Evolutionary conservation across 192 early-diverging fungal genomes (phyloP).

Genomic region (Dissophora globulifera): DNA sequence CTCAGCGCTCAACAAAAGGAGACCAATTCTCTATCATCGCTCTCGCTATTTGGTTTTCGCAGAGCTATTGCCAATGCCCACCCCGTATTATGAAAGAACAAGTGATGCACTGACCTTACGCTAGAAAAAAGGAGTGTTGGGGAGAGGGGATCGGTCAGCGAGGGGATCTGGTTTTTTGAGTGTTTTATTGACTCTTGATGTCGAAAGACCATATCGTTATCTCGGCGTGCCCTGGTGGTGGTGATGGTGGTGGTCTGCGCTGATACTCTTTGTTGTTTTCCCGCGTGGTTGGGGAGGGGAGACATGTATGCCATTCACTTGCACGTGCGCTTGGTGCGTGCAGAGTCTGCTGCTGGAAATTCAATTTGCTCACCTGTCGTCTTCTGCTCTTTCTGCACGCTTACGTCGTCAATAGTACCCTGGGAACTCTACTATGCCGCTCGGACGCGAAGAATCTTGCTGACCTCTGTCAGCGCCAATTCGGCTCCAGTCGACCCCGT

Average conservation of each 20-base stretch:
- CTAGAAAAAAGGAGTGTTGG: not conserved
- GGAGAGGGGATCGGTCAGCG: too few relatives aligned
- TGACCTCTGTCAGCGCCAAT: slow-evolving; percentile 41
- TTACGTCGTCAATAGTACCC: slow-evolving; percentile 55
- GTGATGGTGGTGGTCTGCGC: too few relatives aligned
- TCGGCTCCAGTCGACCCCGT: slow-evolving; percentile 33
- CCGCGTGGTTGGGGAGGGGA: not conserved
- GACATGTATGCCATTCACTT: not conserved
- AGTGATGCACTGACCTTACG: not conserved
- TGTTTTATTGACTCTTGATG: too few relatives aligned
- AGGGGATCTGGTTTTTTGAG: too few relatives aligned
- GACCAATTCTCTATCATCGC: too few relatives aligned
- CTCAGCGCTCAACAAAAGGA: too few relatives aligned
- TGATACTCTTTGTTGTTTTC: slow-evolving; percentile 7
- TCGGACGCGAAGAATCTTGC: slow-evolving; percentile 54
- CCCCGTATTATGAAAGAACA: not conserved
- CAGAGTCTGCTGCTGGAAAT: not conserved
- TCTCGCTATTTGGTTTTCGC: too few relatives aligned
- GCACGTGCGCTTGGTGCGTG: slow-evolving; percentile 3
- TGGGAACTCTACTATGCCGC: slow-evolving; percentile 70
- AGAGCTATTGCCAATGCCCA: too few relatives aligned
- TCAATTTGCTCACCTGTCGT: not conserved
- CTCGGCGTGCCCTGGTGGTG: too few relatives aligned
- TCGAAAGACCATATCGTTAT: too few relatives aligned
- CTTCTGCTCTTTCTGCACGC: not conserved